Evolutionary conservation across 345 rosid species (phyloP).

Genomic region (Acer yangbiense): DNA sequence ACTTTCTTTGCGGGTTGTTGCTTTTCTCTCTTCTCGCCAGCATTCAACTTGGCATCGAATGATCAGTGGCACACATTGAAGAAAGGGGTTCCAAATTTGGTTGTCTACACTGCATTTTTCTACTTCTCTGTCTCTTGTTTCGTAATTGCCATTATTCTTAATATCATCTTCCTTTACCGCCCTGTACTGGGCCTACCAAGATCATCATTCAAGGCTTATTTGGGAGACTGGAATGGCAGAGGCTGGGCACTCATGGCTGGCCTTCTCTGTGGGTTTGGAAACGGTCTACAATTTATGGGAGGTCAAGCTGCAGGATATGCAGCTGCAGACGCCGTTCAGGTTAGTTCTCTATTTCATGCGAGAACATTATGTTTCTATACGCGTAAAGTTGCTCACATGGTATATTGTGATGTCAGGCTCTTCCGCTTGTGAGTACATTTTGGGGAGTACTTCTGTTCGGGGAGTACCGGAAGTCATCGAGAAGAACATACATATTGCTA

Average conservation of each 20-base stretch:
- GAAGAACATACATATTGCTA: constrained; percentile 64
- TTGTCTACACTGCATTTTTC: constrained; percentile 76
- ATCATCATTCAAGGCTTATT: constrained; percentile 68
- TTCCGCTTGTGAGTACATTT: constrained; percentile 88
- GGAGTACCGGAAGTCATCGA: constrained; percentile 75
- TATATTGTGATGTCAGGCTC: constrained; percentile 53
- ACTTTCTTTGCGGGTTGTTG: constrained; percentile 76
- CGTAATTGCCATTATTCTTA: constrained; percentile 53
- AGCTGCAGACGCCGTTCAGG: constrained; percentile 90
- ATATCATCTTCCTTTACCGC: constrained; percentile 59
- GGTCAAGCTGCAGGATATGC: constrained; percentile 96
- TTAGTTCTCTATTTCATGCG: constrained; percentile 21
- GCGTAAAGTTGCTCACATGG: background rate
- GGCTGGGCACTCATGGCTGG: constrained; percentile 88
- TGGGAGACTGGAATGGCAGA: constrained; percentile 76
- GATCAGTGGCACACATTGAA: constrained; percentile 82
- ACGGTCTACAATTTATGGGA: constrained; percentile 87
- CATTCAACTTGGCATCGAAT: constrained; percentile 83
- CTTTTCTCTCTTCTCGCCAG: constrained; percentile 88
- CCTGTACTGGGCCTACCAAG: constrained; percentile 60
- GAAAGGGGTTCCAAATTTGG: constrained; percentile 67
- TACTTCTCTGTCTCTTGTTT: constrained; percentile 74
- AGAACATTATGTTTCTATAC: background rate
- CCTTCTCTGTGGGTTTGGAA: constrained; percentile 75
- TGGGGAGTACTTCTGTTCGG: constrained; percentile 87